phyloP scores from a whole-genome alignment of 2,329 filamentous ascomycete species.

The Stachybotrys chartarum region DNA sequence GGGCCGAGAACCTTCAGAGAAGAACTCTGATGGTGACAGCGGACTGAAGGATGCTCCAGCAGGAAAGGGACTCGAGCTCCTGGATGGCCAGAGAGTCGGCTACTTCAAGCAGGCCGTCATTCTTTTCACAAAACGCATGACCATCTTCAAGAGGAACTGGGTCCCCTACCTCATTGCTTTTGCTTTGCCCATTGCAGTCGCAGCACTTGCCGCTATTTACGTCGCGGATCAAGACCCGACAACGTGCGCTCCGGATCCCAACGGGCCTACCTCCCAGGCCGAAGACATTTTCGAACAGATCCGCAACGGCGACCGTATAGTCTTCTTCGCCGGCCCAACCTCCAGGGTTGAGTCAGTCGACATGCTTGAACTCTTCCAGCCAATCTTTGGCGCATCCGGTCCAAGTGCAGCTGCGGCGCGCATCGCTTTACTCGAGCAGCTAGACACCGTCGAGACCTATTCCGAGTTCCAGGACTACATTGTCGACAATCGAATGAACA shows the following conservation, averaged over 20 bases:
- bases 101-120: constrained; percentile 65
- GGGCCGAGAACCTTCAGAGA: constrained; percentile 11
- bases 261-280: constrained; percentile 32
- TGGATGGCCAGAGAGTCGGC: constrained; percentile 62
- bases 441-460: constrained; percentile 55
- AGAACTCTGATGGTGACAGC: constrained; percentile 11
- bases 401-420: constrained; percentile 9
- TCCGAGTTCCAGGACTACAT: constrained; percentile 64
- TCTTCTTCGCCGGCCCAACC: constrained; percentile 24
- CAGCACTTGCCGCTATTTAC: constrained; percentile 72
- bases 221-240: constrained; percentile 48
- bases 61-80: constrained; percentile 40
- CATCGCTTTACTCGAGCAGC: constrained; percentile 9
- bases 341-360: constrained; percentile 26
- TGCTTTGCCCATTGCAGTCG: constrained; percentile 70
- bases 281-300: constrained; percentile 31
- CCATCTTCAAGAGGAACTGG: constrained; percentile 71
- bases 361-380: constrained; percentile 27
- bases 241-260: constrained; percentile 44
- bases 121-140: constrained; percentile 70
- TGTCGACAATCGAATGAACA: constrained; percentile 51
- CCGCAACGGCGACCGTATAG: constrained; percentile 12
- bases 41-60: constrained; percentile 11
- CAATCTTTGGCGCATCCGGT: constrained; percentile 26
- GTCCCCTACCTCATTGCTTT: constrained; percentile 70